Base-by-base conservation (phyloP, 1,284 basidiomycete species). In the Moesziomyces globuligerus region DNA sequence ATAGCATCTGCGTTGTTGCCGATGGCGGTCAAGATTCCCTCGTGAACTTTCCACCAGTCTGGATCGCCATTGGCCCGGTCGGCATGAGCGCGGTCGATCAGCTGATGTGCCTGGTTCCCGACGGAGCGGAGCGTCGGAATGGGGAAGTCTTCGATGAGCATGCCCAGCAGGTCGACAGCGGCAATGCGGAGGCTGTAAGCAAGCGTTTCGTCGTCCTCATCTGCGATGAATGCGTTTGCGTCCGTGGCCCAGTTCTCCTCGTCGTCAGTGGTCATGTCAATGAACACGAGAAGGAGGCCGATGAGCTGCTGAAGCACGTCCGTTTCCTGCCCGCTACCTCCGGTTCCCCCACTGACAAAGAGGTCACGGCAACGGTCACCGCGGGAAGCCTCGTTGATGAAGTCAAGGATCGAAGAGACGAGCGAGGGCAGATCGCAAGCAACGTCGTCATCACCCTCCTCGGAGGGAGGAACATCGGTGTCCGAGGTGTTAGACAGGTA, bases 161-260 rank as follows among this genome's bases (percentile, higher is more conserved):
- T 92, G 37, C 87, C 87, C 38, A 96, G 84, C 25, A 97, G 83
- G 77, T 97, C 95, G 72, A 93, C 90, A 4, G 90, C 89, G 5
- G 91, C 90, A 10, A 92, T 87, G 36, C 95, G 88, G 41, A 94
- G 87, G 62, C 90, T 91, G 80, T 93, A 94, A 0, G 86, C 82
- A 48, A 91, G 87, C 1, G 89, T 90, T 70, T 96, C 93, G 74
- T 97, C 95, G 66, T 97, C 93, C 78, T 97, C 94, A 76, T 97
- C 93, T 21, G 91, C 90, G 23, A 98, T 90, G 80, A 98, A 98
- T 3, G 90, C 89, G 72, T 96, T 95, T 1, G 92, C 89, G 76
- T 97, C 91, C 51, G 86, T 88, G 4, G 88, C 88, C 94, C 95
- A 98, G 37, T 89, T 90, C 47, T 94, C 93, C 81, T 94, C 93